A percentile compares a stretch with the other conserved stretches of the same genome.
phyloP scores from a whole-genome alignment of 768 basidiomycete species.

The Phylloporus sp. region DNA sequence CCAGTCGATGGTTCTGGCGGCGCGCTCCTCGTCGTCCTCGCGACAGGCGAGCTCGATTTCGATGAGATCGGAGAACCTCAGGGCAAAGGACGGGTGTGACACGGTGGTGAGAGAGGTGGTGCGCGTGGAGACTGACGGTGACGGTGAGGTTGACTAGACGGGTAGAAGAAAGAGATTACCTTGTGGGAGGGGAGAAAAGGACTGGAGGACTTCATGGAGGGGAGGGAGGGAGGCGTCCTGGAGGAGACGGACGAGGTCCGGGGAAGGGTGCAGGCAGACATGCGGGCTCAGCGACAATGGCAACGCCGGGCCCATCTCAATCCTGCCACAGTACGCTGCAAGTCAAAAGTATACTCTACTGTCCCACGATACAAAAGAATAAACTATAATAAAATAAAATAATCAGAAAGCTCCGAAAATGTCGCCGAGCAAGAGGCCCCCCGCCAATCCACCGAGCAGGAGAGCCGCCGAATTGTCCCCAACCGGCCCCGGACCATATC shows the following conservation, averaged over 20 bases:
- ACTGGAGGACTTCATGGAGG: constrained; percentile 70
- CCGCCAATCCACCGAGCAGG: constrained; percentile 43
- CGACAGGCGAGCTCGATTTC: constrained; percentile 70
- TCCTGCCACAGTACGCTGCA: background rate
- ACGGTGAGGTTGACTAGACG: constrained; percentile 3
- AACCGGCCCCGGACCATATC: background rate
- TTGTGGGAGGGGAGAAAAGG: constrained; percentile 79
- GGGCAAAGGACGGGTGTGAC: constrained; percentile 63
- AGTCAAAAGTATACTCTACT: background rate
- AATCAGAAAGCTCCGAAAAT: constrained; percentile 37
- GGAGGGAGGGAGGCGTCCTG: constrained; percentile 57
- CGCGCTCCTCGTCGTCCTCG: constrained; percentile 76
- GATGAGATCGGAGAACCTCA: constrained; percentile 71
- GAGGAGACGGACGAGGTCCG: constrained; percentile 63
- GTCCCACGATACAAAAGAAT: constrained; percentile 3
- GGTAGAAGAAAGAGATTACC: constrained; percentile 40
- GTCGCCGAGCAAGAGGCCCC: constrained; percentile 47
- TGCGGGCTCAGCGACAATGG: constrained; percentile 80
- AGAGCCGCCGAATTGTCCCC: constrained; percentile 9
- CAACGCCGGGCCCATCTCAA: constrained; percentile 45
- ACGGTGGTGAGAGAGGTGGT: constrained; percentile 69
- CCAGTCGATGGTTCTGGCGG: constrained; percentile 82
- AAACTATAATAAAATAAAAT: constrained; percentile 7
- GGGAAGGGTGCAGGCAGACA: constrained; percentile 66
- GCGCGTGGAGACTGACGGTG: constrained; percentile 64